Evolutionary conservation across 352 stramenopile genomes (phyloP), one percentile per base, ranked within the genome.

Genomic region (Blastocystis sp.): DNA sequence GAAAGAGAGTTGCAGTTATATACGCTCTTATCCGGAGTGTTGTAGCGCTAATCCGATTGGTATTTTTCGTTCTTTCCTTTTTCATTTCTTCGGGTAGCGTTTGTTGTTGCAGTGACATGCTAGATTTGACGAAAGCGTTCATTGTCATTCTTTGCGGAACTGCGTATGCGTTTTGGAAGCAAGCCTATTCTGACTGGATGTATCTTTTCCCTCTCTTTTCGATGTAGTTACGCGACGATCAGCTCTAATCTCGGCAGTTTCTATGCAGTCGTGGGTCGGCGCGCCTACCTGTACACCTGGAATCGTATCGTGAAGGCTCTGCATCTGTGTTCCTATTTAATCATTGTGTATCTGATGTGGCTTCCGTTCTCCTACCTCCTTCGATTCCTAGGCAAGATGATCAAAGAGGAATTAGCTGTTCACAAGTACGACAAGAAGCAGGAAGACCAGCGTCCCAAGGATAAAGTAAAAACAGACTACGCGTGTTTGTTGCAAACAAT

Each of bases 121-220:
- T 53, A 78, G 67, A 78, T 59, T 44, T 78, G 48, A 40, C 57
- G 11, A 78, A 38, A 21, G 67, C 67, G 0, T 46, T 46, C 21
- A 24, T 61, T 7, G 49, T 63, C 38, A 57, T 78, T 8, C 24
- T 63, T 21, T 21, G 24, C 18, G 67, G 67, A 61, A 21, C 42
- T 7, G 38, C 32, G 4, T 78, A 78, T 61, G 48, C 24, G 21
- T 44, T 61, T 59, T 61, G 38, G 38, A 61, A 78, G 42, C 34
- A 57, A 40, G 24, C 49, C 7, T 57, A 61, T 40, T 42, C 29
- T n/a, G 6, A 42, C 18, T 78, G 40, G 67, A 42, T 78, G 67
- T 61, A 63, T 0, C 16, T 42, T 9, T 38, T 63, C 8, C 0
- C 18, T 2, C 11, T 78, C 40, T 46, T 34, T 54, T n/a, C 18